Evolutionary conservation across 2,329 filamentous ascomycete genomes (phyloP).

Genomic region (Penicillium sp.): DNA sequence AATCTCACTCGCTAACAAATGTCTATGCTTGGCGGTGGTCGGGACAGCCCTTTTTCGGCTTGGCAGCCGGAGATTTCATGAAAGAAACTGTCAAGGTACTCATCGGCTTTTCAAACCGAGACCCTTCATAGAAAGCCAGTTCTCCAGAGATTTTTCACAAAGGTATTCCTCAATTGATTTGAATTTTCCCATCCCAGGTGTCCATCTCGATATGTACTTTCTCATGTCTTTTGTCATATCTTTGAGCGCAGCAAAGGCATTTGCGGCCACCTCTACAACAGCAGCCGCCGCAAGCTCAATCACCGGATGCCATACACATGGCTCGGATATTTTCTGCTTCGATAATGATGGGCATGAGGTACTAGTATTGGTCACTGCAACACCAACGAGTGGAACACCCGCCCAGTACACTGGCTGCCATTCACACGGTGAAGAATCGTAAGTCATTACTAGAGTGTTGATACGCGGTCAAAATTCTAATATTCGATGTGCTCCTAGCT

Average conservation of each 20-base stretch:
- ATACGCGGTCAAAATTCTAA: conserved; percentile 1
- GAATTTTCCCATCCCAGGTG: neutral
- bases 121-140: conserved; percentile 7
- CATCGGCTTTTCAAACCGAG: neutral
- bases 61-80: conserved; percentile 34
- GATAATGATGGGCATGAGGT: conserved; percentile 45
- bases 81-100: conserved; percentile 17
- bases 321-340: conserved; percentile 44
- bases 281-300: conserved; percentile 53
- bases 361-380: conserved; percentile 52
- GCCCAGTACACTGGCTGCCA: conserved; percentile 71
- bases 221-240: conserved; percentile 19
- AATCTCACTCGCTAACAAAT: neutral
- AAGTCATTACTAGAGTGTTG: conserved; percentile 19
- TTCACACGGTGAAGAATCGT: conserved; percentile 64
- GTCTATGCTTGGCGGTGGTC: conserved; percentile 19
- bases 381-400: conserved; percentile 62
- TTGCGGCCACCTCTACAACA: conserved; percentile 37
- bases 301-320: conserved; percentile 61
- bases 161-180: neutral
- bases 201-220: conserved; percentile 16
- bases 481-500: conserved; percentile 51
- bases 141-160: neutral
- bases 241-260: conserved; percentile 24
- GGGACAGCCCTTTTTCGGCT: conserved; percentile 18